Evolutionary conservation across 1,139 yeast species (phyloP), one percentile per base, ranked within the genome.

Genomic region (Scheffersomyces illinoinensis): DNA sequence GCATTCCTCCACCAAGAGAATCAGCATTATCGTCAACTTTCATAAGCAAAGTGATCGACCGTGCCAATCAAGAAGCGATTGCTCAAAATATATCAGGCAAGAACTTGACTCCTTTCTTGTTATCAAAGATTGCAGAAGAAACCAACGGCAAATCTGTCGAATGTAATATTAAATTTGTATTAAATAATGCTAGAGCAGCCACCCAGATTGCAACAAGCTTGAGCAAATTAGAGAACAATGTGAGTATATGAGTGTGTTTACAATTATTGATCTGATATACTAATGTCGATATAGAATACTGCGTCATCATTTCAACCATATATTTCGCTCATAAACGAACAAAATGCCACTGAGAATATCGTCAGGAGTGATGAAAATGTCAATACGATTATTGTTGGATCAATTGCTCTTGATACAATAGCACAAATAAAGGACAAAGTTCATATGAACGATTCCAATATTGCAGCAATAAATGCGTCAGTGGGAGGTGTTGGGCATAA

Each of bases 401-500:
- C 96, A 0, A 76, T 92, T 48, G 97, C 97, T 0, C 73, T 90
- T 48, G 97, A 92, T 68, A 79, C 91, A 2, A 85, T 89, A 3
- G 85, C 87, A 54, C 75, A 77, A 50, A 65, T 85, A 2, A 61
- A 63, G 0, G 62, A 71, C 0, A 62, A 69, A 0, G 67, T 71
- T 1, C 69, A 73, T 23, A 65, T 84, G 64, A 76, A 77, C 4
- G 96, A 95, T 58, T 91, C 97, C 1, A 90, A 90, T 62, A 95
- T 96, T 0, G 95, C 96, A 0, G 69, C 66, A 0, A 80, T 85
- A 1, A 66, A 72, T 1, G 79, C 87, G 5, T 80, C 90, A 0
- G 71, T 91, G 10, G 97, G 97, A 0, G 97, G 97, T 0, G 97
- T 92, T 0, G 97, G 92, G 0, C 88, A 84, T 68, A 93, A 92